These are phyloP conservation scores for Floccularia luteovirens DNA, from an alignment of 768 basidiomycete species.

Conservation along the genomic window DNA sequence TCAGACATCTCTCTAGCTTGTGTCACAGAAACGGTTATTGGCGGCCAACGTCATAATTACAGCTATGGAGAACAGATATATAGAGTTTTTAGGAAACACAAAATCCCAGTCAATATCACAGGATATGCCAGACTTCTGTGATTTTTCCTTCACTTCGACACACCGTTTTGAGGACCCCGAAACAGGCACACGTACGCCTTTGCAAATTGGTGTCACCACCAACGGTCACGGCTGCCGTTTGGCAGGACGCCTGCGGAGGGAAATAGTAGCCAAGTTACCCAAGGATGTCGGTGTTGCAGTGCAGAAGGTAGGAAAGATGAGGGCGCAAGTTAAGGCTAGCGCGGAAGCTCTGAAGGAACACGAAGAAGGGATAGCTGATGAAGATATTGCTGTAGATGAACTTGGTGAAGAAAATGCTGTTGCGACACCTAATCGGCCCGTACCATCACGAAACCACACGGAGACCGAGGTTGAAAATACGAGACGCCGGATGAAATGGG, in stretches of 20 bases:
- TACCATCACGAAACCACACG: conserved; percentile 36
- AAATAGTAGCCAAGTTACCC: conserved; percentile 72
- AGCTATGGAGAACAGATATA: conserved; percentile 55
- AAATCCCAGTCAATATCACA: conserved; percentile 79
- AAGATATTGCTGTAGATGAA: conserved; percentile 30
- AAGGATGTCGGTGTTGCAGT: conserved; percentile 70
- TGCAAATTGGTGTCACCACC: conserved; percentile 82
- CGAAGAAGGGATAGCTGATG: conserved; percentile 9
- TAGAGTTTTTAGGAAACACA: conserved; percentile 40
- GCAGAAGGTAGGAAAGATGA: conserved; percentile 61
- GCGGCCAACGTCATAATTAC: conserved; percentile 30
- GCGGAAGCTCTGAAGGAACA: conserved; percentile 13
- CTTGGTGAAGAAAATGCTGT: conserved; percentile 45
- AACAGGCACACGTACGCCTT: conserved; percentile 35
- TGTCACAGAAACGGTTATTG: conserved; percentile 71
- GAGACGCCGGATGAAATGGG: conserved; percentile 80
- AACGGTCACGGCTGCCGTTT: conserved; percentile 90
- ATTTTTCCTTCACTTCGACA: conserved; percentile 81
- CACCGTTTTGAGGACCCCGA: conserved; percentile 66
- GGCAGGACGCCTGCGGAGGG: conserved; percentile 69
- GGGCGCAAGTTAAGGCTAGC: conserved; percentile 40
- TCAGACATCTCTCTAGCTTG: conserved; percentile 46
- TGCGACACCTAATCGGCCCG: conserved; percentile 63
- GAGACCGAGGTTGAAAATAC: conserved; percentile 38
- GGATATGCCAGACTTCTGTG: conserved; percentile 83